A percentile compares a stretch with the other conserved stretches of the same genome.
Conservation (phyloP, 192 early-diverging fungal species). For the Bifiguratus adelaidae region DNA sequence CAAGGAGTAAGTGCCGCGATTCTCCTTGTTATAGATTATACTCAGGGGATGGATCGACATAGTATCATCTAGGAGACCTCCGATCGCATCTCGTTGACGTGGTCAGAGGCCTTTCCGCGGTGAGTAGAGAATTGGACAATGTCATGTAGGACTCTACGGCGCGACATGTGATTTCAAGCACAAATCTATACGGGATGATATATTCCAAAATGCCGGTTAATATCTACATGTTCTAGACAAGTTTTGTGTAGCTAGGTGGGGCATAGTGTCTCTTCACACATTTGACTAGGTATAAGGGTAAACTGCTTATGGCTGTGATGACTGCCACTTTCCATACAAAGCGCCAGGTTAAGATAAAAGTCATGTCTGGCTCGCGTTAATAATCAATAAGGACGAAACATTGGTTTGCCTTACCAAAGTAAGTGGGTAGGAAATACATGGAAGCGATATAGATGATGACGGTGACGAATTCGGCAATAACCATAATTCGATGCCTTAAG, state of each 20-base stretch:
- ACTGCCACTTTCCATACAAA: slow-evolving; percentile 89
- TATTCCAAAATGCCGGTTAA: neutral
- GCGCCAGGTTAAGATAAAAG: slow-evolving; percentile 72
- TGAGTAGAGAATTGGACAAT: too few relatives aligned
- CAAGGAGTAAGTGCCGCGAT: too few relatives aligned
- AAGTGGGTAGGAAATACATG: slow-evolving; percentile 80
- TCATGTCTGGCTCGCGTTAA: slow-evolving; percentile 46
- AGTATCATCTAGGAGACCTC: too few relatives aligned
- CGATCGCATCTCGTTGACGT: too few relatives aligned
- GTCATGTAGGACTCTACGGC: too few relatives aligned
- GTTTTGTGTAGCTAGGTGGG: slow-evolving; percentile 86
- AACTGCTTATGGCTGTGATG: slow-evolving; percentile 77
- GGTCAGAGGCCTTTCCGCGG: too few relatives aligned
- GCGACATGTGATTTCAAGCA: too few relatives aligned
- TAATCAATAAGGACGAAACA: slow-evolving; percentile 4
- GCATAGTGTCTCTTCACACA: slow-evolving; percentile 62
- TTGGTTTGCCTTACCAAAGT: slow-evolving; percentile 63
- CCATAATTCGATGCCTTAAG: slow-evolving; percentile 72
- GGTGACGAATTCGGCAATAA: slow-evolving; percentile 73
- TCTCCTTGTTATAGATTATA: too few relatives aligned
- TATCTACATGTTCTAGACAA: slow-evolving; percentile 38
- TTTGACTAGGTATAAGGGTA: slow-evolving; percentile 85
- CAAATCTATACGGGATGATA: too few relatives aligned
- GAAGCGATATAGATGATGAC: slow-evolving; percentile 77
- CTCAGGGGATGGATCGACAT: too few relatives aligned